These are phyloP conservation scores for Cenococcum geophilum DNA, from an alignment of 495 filamentous ascomycete species.

Conservation along the genomic window DNA sequence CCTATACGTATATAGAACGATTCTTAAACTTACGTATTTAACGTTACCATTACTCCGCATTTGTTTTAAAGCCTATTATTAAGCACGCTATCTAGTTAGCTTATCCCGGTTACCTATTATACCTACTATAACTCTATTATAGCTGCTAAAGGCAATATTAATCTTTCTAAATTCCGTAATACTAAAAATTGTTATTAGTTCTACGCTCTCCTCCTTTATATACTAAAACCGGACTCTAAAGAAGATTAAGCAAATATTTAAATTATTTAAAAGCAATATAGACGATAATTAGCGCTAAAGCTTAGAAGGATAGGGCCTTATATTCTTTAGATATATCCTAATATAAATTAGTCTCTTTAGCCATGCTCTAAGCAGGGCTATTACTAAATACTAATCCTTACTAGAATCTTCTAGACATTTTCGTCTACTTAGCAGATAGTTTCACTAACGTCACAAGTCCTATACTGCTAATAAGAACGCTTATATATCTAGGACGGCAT, in stretches of 20 bases:
- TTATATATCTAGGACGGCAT: background rate
- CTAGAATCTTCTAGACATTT: too few species aligned
- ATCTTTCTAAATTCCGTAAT: constrained; percentile 4
- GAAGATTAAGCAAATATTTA: too few species aligned
- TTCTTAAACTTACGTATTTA: background rate
- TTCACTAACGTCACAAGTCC: too few species aligned
- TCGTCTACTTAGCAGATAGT: too few species aligned
- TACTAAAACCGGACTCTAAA: background rate
- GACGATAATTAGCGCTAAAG: constrained; percentile 5
- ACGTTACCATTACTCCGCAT: constrained; percentile 6
- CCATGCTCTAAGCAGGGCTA: background rate
- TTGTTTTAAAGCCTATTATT: constrained; percentile 1
- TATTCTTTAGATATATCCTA: constrained; percentile 5
- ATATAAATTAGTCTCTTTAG: constrained; percentile 14
- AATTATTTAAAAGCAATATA: constrained; percentile 5
- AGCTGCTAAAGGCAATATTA: constrained; percentile 9
- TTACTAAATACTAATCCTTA: too few species aligned
- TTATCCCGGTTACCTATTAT: constrained; percentile 4
- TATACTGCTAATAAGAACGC: too few species aligned
- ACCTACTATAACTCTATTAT: constrained; percentile 3
- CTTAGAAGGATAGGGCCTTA: constrained; percentile 1
- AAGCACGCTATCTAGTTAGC: constrained; percentile 7
- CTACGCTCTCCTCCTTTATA: constrained; percentile 6
- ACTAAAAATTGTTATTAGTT: constrained; percentile 5
- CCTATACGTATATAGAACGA: background rate